Evolutionary conservation across 345 rosid genomes (phyloP).

Genomic region (Corymbia maculata): DNA sequence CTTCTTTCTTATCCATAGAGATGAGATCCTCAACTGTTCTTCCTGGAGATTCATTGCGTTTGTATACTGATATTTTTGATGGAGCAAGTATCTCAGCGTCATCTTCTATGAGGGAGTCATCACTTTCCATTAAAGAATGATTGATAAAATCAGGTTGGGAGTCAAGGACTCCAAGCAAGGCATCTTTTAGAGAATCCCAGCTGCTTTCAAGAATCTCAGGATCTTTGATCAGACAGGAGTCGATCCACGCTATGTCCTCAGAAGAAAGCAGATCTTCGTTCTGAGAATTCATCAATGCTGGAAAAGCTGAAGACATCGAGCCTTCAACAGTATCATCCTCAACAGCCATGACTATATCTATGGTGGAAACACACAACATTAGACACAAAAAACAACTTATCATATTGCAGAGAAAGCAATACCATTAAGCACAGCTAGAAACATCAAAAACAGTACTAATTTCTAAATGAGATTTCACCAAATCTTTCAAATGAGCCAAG

Average conservation of each 20-base stretch:
- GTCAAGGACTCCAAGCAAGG: neutral
- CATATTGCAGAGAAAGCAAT: neutral
- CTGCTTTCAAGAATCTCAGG: neutral
- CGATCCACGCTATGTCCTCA: conserved; percentile 5
- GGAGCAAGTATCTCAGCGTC: neutral
- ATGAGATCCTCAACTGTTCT: neutral
- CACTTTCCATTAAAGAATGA: neutral
- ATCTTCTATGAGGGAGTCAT: neutral
- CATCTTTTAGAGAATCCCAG: neutral
- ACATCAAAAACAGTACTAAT: neutral
- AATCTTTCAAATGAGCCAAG: neutral
- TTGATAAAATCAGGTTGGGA: neutral
- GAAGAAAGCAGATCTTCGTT: conserved; percentile 1
- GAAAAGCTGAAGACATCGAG: neutral
- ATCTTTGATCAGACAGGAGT: conserved; percentile 8
- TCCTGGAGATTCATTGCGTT: neutral
- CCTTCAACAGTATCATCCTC: neutral
- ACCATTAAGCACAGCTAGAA: neutral
- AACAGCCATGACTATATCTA: conserved; percentile 1
- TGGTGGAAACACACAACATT: neutral
- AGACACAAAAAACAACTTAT: neutral
- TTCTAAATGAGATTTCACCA: neutral
- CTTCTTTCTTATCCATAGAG: neutral
- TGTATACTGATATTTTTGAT: neutral
- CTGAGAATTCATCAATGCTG: neutral